Conservation (phyloP, 768 basidiomycete species). For the Pleurotus djamor region DNA sequence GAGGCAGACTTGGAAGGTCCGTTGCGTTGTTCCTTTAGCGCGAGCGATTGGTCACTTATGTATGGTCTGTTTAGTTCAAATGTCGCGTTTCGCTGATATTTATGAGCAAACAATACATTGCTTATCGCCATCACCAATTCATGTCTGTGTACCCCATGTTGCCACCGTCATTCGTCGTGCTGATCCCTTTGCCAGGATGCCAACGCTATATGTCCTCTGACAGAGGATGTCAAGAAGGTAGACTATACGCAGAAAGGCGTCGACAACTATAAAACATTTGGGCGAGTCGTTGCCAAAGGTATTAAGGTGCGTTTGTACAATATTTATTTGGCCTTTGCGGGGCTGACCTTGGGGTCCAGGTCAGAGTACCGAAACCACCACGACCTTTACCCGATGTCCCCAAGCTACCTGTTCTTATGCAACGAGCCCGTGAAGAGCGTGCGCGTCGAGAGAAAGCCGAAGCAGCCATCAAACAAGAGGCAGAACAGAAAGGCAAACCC, state of each 20-base stretch:
- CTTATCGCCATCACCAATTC: conserved; percentile 61
- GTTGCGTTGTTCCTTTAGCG: conserved; percentile 15
- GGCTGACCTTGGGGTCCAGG: neutral
- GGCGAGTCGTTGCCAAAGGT: conserved; percentile 43
- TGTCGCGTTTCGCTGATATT: conserved; percentile 49
- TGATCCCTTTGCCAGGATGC: conserved; percentile 33
- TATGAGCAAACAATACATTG: conserved; percentile 67
- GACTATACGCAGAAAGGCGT: conserved; percentile 38
- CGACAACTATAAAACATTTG: conserved; percentile 37
- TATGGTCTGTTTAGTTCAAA: conserved; percentile 35
- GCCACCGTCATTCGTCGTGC: conserved; percentile 3
- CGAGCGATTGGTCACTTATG: neutral
- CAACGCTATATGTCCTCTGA: conserved; percentile 38
- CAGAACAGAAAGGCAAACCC: conserved; percentile 20
- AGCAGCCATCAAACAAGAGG: conserved; percentile 13
- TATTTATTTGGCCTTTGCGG: neutral
- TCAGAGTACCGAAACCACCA: neutral
- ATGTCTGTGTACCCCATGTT: conserved; percentile 36
- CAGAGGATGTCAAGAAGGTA: conserved; percentile 32
- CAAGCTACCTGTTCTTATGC: conserved; percentile 34
- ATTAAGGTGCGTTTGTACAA: conserved; percentile 36
- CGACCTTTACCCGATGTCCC: conserved; percentile 7
- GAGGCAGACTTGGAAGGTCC: conserved; percentile 66
- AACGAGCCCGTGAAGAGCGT: conserved; percentile 15
- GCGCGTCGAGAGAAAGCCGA: neutral